Percentiles rank a stretch among this genome's conserved stretches.
These are phyloP conservation scores for Gaertneriomyces semiglobifer DNA, from an alignment of 192 early-diverging fungal species.

Conservation along the genomic window DNA sequence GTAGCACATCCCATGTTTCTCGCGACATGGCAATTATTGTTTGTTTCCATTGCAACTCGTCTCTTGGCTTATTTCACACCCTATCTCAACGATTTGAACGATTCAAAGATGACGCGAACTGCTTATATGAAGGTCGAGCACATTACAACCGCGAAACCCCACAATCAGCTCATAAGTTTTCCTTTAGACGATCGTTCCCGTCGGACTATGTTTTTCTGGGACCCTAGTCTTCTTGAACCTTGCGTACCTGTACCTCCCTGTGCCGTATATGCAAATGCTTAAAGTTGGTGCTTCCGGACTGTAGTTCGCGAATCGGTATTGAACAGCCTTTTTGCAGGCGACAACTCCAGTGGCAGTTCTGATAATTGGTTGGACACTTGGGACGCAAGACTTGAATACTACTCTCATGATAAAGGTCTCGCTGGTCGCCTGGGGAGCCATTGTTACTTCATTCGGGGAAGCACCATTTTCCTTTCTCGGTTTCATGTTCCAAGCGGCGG, in stretches of 20 bases:
- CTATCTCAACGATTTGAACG: slow-evolving; percentile 58
- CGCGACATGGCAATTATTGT: slow-evolving; percentile 38
- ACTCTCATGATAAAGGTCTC: slow-evolving; percentile 25
- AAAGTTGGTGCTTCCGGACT: slow-evolving; percentile 16
- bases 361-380: slow-evolving; percentile 6
- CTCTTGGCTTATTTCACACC: slow-evolving; percentile 58
- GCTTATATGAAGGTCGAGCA: slow-evolving; percentile 49
- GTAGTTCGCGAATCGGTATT: not conserved
- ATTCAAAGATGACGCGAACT: slow-evolving; percentile 50
- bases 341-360: slow-evolving; percentile 32
- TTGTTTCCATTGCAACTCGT: slow-evolving; percentile 51
- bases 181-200: slow-evolving; percentile 30
- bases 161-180: too few relatives aligned
- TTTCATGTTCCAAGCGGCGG: slow-evolving; percentile 19
- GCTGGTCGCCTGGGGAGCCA: slow-evolving; percentile 31
- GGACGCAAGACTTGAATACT: slow-evolving; percentile 21
- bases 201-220: slow-evolving; percentile 27
- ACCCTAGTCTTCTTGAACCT: slow-evolving; percentile 29
- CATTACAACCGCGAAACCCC: too few relatives aligned
- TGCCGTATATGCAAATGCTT: slow-evolving; percentile 38
- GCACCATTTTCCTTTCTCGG: slow-evolving; percentile 28
- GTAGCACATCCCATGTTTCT: slow-evolving; percentile 41
- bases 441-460: slow-evolving; percentile 36
- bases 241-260: slow-evolving; percentile 38
- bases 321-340: slow-evolving; percentile 1